Evolutionary conservation across 129 eudicot species (phyloP).

Genomic region (Heracleum sosnowskyi): DNA sequence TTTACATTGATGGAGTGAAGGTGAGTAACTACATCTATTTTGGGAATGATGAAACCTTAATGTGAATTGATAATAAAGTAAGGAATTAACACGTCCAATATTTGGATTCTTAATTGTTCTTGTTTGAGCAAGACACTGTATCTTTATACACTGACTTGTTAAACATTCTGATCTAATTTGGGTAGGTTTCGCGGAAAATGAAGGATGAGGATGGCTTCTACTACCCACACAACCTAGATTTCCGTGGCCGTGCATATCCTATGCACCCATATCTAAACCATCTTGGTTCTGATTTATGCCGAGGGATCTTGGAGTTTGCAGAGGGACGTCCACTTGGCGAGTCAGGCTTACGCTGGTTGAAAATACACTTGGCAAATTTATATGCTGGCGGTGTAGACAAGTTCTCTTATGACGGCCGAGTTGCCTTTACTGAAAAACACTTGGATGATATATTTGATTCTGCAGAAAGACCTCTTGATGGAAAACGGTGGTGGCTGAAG

Average conservation of each 20-base stretch:
- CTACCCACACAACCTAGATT: slow-evolving; percentile 95
- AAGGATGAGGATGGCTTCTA: slow-evolving; percentile 89
- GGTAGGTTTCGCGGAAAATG: slow-evolving; percentile 94
- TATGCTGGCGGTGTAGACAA: slow-evolving; percentile 92
- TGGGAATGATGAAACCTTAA: background rate
- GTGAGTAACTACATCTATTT: background rate
- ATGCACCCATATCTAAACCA: slow-evolving; percentile 95
- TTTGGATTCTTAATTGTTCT: background rate
- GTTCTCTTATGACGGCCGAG: slow-evolving; percentile 66
- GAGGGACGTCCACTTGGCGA: slow-evolving; percentile 92
- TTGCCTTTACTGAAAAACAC: slow-evolving; percentile 68
- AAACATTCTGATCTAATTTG: slow-evolving; percentile 17
- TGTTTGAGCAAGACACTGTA: background rate
- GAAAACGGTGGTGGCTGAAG: slow-evolving; percentile 85
- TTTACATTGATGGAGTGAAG: background rate
- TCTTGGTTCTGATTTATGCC: slow-evolving; percentile 94
- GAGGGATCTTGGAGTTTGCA: slow-evolving; percentile 92
- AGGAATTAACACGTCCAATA: background rate
- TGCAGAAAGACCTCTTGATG: slow-evolving; percentile 95
- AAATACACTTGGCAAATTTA: slow-evolving; percentile 78
- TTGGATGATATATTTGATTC: slow-evolving; percentile 87
- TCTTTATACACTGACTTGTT: background rate
- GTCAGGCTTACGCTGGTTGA: slow-evolving; percentile 85
- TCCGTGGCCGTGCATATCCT: slow-evolving; percentile 99
- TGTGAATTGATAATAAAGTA: background rate